phyloP scores from a whole-genome alignment of 2,329 filamentous ascomycete species.

The Diaporthe helianthi region DNA sequence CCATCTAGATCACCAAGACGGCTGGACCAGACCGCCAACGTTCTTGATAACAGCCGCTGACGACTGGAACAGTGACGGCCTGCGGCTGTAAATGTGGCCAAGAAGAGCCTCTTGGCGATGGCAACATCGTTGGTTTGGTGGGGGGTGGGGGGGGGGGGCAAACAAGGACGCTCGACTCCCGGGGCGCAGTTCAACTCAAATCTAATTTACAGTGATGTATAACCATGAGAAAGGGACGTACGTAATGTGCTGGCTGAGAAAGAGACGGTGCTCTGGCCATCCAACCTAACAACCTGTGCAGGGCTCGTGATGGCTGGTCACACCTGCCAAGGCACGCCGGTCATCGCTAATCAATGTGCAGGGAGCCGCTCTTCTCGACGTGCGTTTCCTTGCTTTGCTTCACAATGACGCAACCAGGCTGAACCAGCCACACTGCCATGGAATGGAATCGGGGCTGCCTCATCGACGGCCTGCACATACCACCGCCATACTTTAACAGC shows the following conservation, averaged over 20 bases:
- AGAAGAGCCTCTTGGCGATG: neutral
- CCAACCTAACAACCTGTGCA: neutral
- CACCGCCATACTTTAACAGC: neutral
- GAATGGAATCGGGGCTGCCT: constrained; percentile 18
- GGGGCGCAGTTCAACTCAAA: neutral
- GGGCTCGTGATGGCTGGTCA: constrained; percentile 14
- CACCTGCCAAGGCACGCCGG: constrained; percentile 19
- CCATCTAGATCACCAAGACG: too few relatives aligned
- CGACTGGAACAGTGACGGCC: neutral
- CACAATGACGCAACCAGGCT: constrained; percentile 26
- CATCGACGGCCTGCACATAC: neutral
- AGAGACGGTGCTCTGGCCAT: neutral
- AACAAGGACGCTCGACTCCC: neutral
- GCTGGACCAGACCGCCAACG: too few relatives aligned
- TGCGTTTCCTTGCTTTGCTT: constrained; percentile 17
- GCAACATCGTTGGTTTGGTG: neutral
- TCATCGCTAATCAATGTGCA: neutral
- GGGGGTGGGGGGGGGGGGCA: too few relatives aligned
- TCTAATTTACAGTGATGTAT: too few relatives aligned
- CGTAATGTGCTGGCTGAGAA: neutral
- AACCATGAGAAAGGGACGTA: too few relatives aligned
- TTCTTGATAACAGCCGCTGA: too few relatives aligned
- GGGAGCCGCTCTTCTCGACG: constrained; percentile 4
- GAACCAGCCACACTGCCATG: constrained; percentile 1
- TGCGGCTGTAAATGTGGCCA: neutral